These are phyloP conservation scores for Paramecium tetraurelia DNA, from an alignment of 73 alveolate species.

Conservation along the genomic window DNA sequence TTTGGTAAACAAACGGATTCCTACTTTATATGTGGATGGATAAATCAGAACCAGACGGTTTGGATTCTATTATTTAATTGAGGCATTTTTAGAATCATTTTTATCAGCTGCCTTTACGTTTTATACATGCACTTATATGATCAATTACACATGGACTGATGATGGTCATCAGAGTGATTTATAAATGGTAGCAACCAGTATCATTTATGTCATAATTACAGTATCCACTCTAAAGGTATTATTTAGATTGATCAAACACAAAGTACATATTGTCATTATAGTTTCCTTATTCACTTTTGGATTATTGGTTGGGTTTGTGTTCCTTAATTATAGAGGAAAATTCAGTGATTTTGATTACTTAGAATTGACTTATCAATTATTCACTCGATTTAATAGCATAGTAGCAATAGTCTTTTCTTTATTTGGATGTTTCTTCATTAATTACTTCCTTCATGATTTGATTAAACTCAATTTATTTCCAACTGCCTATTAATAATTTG, in stretches of 20 bases:
- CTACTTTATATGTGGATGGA: conserved; percentile 52
- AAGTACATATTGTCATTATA: background rate
- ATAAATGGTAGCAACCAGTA: background rate
- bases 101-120: conserved; percentile 39
- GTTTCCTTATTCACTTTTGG: background rate
- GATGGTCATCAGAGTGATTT: background rate
- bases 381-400: background rate
- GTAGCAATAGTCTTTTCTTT: conserved; percentile 17
- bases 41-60: conserved; percentile 21
- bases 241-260: background rate
- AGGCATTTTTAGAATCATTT: conserved; percentile 46
- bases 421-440: background rate
- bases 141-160: background rate
- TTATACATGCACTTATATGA: conserved; percentile 49
- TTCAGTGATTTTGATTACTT: background rate
- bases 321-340: conserved; percentile 22
- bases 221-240: background rate
- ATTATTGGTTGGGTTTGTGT: background rate
- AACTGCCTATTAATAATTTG: conserved; percentile 19
- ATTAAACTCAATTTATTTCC: background rate
- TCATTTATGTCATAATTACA: background rate
- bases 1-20: background rate
- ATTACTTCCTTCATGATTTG: background rate
- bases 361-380: conserved; percentile 5
- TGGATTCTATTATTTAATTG: background rate